phyloP scores from a whole-genome alignment of 202 grass and related monocot species.

The Carex arenaria region DNA sequence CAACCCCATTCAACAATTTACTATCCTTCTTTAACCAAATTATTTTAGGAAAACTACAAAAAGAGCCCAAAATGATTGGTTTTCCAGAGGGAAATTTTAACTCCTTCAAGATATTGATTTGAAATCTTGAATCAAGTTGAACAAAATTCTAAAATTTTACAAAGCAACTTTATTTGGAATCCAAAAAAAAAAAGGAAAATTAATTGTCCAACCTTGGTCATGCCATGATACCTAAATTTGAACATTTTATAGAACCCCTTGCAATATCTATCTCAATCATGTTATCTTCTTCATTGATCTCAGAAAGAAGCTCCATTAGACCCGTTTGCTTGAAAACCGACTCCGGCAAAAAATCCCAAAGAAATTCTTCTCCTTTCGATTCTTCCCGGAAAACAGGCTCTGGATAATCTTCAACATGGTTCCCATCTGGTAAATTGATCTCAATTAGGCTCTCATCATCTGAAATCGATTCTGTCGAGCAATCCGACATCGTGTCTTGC shows the following conservation, averaged over 20 bases:
- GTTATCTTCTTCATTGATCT: conserved; percentile 89
- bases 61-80: background rate
- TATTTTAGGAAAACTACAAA: background rate
- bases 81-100: background rate
- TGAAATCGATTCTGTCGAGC: conserved; percentile 23
- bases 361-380: conserved; percentile 35
- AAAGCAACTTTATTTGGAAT: conserved; percentile 27
- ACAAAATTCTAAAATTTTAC: conserved; percentile 22
- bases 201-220: conserved; percentile 22
- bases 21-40: background rate
- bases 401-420: conserved; percentile 34
- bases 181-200: background rate
- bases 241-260: conserved; percentile 85
- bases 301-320: conserved; percentile 61
- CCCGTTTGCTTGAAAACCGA: conserved; percentile 50
- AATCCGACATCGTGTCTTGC: background rate
- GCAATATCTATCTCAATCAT: conserved; percentile 94
- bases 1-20: conserved; percentile 5
- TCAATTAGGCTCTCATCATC: conserved; percentile 92
- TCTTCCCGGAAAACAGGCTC: conserved; percentile 24
- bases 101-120: background rate
- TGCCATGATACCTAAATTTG: conserved; percentile 53
- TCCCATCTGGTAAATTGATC: conserved; percentile 65
- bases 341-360: conserved; percentile 40
- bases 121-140: conserved; percentile 16